phyloP scores from a whole-genome alignment of 441 rosid species.

The Brassica balearica region DNA sequence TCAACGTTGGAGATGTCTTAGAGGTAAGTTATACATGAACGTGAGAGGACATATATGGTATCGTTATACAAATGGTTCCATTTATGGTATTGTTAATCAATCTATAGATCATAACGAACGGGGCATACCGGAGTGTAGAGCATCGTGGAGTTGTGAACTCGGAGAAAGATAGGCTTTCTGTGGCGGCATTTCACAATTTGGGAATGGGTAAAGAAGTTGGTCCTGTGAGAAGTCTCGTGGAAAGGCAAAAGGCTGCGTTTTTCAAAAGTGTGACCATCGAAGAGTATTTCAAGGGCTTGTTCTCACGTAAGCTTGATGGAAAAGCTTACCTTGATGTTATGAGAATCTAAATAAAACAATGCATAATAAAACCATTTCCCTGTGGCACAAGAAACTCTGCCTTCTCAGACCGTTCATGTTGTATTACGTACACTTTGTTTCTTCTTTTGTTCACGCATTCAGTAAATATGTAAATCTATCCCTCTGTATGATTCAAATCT shows the following conservation, averaged over 20 bases:
- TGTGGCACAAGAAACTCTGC: neutral
- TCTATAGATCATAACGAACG: conserved; percentile 1
- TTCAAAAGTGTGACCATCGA: neutral
- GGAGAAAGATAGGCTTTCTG: conserved; percentile 2
- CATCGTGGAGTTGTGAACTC: conserved; percentile 2
- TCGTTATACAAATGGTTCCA: neutral
- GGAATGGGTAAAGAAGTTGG: neutral
- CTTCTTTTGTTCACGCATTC: neutral
- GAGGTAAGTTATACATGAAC: neutral
- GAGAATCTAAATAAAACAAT: neutral
- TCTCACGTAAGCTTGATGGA: neutral
- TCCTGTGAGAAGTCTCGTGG: neutral
- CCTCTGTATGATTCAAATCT: neutral
- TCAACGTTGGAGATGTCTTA: neutral
- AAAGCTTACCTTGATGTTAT: neutral
- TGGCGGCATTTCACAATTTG: neutral
- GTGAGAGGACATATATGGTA: neutral
- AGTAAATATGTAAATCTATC: neutral
- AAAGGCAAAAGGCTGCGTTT: neutral
- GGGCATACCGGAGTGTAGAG: neutral
- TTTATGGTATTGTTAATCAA: neutral
- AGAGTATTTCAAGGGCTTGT: neutral
- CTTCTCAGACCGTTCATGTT: neutral
- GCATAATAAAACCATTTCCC: neutral
- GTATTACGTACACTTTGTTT: neutral